Base-by-base conservation (phyloP, 305 asterid species). In the Rubia occidens region DNA sequence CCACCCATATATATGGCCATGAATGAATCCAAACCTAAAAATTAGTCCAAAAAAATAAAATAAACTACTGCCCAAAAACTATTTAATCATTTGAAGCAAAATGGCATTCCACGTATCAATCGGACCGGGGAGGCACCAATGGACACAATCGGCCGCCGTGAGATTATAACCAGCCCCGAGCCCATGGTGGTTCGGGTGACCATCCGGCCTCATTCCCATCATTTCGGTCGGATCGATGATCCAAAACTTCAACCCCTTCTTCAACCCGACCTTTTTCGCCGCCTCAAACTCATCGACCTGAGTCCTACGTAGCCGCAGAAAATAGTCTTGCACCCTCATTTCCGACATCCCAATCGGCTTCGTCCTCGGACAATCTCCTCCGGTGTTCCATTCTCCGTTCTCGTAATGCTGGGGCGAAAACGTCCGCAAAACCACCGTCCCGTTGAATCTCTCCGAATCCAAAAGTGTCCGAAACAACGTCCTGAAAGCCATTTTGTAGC, bases 91-190 rank as follows among this genome's bases (percentile, higher is more conserved):
- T 55, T 84, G 88, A 39, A 76, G 76, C 83, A 88, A 77, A 54
- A 83, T 63, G 66, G 86, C 87, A 44, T 87, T 85, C 96, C 96
- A 90, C 6, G 84, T 61, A 74, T 88, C 93, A 75, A 87, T 78
- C 4, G 96, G 95, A 24, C 91, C 96, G 0, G 92, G 96, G 68
- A 88, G 75, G 43, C 95, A 90, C 95, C 97, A 90, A 71, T 90
- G 95, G 7, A 87, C 88, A 65, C 95, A 88, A 40, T 90, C 95
- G 17, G 86, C 87, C 14, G 82, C 17, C 0, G 82, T 80, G 37
- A 75, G 89, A 32, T 78, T 84, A 60, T 72, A 83, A 66, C 78
- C 53, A 32, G 88, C 82, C 88, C 87, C 78, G 68, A 82, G 92
- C 49, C 92, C 89, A 18, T 75, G 87, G 47, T 74, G 78, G 72